Evolutionary conservation across 805 yeast species (phyloP).

Genomic region (Ogataea neopini): DNA sequence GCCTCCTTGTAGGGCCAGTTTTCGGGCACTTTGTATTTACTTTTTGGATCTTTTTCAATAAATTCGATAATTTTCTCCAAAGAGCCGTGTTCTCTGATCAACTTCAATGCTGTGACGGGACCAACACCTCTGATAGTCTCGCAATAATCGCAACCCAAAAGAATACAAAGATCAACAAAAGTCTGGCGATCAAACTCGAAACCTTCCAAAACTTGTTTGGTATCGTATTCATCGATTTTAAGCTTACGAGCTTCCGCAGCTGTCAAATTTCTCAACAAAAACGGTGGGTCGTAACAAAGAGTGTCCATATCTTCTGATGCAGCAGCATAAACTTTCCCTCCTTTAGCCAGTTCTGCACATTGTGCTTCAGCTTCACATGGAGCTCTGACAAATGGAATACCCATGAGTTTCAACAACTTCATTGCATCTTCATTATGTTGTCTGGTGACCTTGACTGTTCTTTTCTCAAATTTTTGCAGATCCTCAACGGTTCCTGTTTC

Average conservation of each 20-base stretch:
- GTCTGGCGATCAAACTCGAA: constrained; percentile 70
- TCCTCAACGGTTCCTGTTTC: constrained; percentile 83
- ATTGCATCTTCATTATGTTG: constrained; percentile 96
- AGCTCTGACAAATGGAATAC: constrained; percentile 89
- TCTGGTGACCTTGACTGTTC: constrained; percentile 84
- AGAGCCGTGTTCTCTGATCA: constrained; percentile 81
- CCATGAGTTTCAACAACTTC: constrained; percentile 79
- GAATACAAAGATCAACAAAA: constrained; percentile 88
- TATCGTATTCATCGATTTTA: constrained; percentile 83
- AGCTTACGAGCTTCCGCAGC: constrained; percentile 92
- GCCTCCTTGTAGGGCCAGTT: constrained; percentile 94
- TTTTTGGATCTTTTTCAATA: constrained; percentile 55
- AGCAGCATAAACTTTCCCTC: constrained; percentile 93
- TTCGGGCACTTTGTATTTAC: constrained; percentile 85
- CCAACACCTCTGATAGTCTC: constrained; percentile 95
- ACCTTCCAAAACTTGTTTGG: constrained; percentile 68
- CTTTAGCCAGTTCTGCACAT: constrained; percentile 88
- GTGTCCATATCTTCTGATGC: constrained; percentile 99
- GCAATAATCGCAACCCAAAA: constrained; percentile 96
- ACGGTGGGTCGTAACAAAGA: constrained; percentile 85
- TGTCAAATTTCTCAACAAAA: constrained; percentile 81
- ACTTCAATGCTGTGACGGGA: constrained; percentile 88
- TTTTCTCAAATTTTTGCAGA: constrained; percentile 70
- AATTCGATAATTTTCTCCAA: constrained; percentile 75
- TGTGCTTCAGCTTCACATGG: constrained; percentile 99